Evolutionary conservation across 2,329 filamentous ascomycete genomes (phyloP).

Genomic region (Colletotrichum somersetense): DNA sequence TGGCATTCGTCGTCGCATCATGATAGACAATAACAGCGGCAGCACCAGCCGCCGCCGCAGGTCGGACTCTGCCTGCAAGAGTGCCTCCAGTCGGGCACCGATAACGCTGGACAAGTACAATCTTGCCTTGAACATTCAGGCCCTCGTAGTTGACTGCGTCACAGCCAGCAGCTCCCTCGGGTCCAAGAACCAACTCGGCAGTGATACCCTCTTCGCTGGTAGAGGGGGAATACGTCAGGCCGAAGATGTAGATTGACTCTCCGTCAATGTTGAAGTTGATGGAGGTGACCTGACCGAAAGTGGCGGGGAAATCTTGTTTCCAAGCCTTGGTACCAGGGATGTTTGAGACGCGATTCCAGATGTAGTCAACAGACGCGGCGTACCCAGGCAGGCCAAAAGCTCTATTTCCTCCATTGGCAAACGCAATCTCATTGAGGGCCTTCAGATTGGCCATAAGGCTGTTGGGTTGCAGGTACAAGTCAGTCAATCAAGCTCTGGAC

Average conservation of each 20-base stretch:
- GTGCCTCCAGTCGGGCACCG: constrained; percentile 50
- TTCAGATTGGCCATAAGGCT: constrained; percentile 61
- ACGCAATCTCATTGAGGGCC: constrained; percentile 61
- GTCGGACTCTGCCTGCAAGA: constrained; percentile 49
- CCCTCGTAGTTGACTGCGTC: constrained; percentile 46
- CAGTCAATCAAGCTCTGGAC: neutral
- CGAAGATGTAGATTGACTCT: constrained; percentile 48
- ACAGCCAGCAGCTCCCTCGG: constrained; percentile 47
- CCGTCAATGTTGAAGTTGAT: constrained; percentile 44
- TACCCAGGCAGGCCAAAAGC: constrained; percentile 66
- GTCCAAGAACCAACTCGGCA: constrained; percentile 47
- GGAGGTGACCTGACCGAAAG: constrained; percentile 39
- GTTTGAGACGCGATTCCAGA: constrained; percentile 60
- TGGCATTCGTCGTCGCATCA: constrained; percentile 48
- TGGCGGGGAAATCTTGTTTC: constrained; percentile 62
- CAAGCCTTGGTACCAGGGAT: constrained; percentile 54
- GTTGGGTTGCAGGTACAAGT: constrained; percentile 14
- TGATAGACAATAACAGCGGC: constrained; percentile 51
- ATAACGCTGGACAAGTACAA: constrained; percentile 52
- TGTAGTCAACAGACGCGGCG: constrained; percentile 62
- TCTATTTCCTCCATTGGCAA: constrained; percentile 63
- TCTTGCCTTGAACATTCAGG: constrained; percentile 48
- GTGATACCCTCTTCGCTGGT: constrained; percentile 59
- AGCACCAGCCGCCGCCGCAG: constrained; percentile 49
- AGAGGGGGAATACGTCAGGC: constrained; percentile 61